Percentiles rank a stretch among this genome's conserved stretches.
phyloP scores from a whole-genome alignment of 2,329 filamentous ascomycete species.

The Aureobasidium subglaciale region DNA sequence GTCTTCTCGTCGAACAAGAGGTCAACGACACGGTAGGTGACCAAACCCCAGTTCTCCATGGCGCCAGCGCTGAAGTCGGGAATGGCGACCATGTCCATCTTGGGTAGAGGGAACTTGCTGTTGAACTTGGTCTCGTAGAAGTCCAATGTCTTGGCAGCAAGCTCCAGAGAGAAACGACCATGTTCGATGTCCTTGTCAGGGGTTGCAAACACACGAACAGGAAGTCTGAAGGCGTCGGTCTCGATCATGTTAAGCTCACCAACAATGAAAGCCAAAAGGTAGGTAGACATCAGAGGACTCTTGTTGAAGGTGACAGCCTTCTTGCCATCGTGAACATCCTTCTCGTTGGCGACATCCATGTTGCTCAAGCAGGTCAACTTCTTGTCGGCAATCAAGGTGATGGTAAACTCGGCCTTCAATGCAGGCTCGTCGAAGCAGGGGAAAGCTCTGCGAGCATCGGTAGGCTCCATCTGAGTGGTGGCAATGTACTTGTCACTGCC shows the following conservation, averaged over 20 bases:
- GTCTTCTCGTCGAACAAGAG: slow-evolving; percentile 86
- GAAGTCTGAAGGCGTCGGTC: slow-evolving; percentile 83
- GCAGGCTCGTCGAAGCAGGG: slow-evolving; percentile 96
- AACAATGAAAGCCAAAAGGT: slow-evolving; percentile 87
- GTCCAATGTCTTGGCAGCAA: slow-evolving; percentile 79
- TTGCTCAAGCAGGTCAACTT: slow-evolving; percentile 88
- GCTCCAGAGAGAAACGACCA: slow-evolving; percentile 80
- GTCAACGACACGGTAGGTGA: slow-evolving; percentile 91
- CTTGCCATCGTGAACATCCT: slow-evolving; percentile 56
- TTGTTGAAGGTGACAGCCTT: slow-evolving; percentile 90
- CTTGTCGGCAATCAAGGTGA: slow-evolving; percentile 86
- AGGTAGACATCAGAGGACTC: slow-evolving; percentile 91
- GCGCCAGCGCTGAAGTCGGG: slow-evolving; percentile 92
- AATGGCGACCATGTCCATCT: slow-evolving; percentile 96
- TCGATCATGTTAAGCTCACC: slow-evolving; percentile 92
- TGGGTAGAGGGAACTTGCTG: slow-evolving; percentile 76
- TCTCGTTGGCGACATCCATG: slow-evolving; percentile 84
- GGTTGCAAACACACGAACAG: slow-evolving; percentile 89
- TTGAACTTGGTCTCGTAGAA: slow-evolving; percentile 97
- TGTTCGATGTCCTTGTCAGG: slow-evolving; percentile 85
- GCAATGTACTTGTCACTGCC: slow-evolving; percentile 77
- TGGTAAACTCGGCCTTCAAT: slow-evolving; percentile 85
- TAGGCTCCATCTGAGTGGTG: slow-evolving; percentile 93
- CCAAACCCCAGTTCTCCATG: slow-evolving; percentile 97
- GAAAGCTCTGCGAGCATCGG: slow-evolving; percentile 85